These are phyloP conservation scores for Durio zibethinus DNA, from an alignment of 345 rosid species.

Conservation along the genomic window DNA sequence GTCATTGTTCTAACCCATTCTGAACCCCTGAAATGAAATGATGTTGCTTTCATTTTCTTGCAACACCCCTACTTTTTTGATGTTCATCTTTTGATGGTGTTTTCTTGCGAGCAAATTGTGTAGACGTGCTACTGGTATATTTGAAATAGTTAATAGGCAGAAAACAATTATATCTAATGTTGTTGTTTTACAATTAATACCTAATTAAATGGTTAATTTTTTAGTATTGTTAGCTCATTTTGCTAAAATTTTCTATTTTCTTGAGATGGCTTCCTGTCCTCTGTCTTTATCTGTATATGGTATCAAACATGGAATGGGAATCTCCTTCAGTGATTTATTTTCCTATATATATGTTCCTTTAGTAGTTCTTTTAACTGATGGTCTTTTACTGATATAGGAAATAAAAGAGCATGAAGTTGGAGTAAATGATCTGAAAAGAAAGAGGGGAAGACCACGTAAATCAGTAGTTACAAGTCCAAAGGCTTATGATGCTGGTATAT, in stretches of 20 bases:
- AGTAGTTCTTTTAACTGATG: background rate
- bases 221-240: background rate
- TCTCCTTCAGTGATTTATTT: background rate
- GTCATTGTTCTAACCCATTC: background rate
- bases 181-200: background rate
- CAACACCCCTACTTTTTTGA: background rate
- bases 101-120: background rate
- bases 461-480: background rate
- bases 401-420: constrained; percentile 11
- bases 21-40: background rate
- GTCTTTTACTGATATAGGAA: constrained; percentile 22
- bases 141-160: background rate
- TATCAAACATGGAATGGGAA: background rate
- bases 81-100: background rate
- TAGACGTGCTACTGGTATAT: background rate
- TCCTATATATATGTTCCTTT: background rate
- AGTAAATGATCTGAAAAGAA: constrained; percentile 39
- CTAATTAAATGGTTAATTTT: background rate
- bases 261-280: background rate
- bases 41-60: background rate
- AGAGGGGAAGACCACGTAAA: constrained; percentile 45
- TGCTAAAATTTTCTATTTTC: background rate
- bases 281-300: background rate
- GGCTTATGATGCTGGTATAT: constrained; percentile 30
- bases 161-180: background rate